phyloP scores from a whole-genome alignment of 2,329 filamentous ascomycete species.

The Colletotrichum sp. region DNA sequence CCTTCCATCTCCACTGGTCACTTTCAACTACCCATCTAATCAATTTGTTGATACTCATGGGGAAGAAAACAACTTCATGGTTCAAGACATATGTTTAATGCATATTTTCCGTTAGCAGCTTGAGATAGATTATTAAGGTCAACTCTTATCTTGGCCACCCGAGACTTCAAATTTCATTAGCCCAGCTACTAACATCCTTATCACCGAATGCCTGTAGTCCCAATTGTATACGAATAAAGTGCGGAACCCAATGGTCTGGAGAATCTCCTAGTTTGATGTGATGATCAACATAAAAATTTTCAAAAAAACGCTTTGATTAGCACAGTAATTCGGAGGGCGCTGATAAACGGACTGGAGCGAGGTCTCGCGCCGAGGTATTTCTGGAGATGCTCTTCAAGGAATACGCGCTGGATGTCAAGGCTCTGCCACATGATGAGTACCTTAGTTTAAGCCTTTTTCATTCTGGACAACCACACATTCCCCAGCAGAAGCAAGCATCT shows the following conservation, averaged over 20 bases:
- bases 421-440: not conserved
- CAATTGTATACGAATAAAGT: not conserved
- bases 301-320: not conserved
- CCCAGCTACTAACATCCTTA: not conserved
- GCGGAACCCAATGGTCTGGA: not conserved
- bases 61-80: not conserved
- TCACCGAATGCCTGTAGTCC: not conserved
- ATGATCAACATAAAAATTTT: not conserved
- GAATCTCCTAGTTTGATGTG: not conserved
- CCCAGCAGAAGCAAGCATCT: not conserved
- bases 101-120: not conserved
- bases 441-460: not conserved
- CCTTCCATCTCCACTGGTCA: not conserved
- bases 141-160: rapidly evolving
- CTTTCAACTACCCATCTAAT: not conserved
- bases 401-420: not conserved
- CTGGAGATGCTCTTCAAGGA: not conserved
- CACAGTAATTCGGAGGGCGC: not conserved
- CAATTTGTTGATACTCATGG: not conserved
- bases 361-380: not conserved
- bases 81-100: not conserved
- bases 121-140: rapidly evolving
- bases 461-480: not conserved
- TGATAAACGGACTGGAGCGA: not conserved
- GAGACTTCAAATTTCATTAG: not conserved